Evolutionary conservation across 805 yeast genomes (phyloP).

Genomic region (Komagataella populi): DNA sequence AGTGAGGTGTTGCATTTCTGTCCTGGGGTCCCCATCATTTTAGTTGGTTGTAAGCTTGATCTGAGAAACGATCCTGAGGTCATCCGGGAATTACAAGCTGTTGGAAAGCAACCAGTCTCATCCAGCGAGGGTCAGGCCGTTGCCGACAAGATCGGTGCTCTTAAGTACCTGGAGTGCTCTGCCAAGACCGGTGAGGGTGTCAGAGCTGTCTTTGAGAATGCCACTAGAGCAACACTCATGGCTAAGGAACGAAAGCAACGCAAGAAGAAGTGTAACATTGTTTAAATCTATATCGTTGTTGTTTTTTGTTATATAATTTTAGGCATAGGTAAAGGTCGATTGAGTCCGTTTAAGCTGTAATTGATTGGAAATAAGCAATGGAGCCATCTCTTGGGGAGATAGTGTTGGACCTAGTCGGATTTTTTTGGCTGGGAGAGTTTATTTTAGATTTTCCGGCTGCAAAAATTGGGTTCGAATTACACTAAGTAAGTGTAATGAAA

Average conservation of each 20-base stretch:
- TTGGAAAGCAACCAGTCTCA: slow-evolving; percentile 71
- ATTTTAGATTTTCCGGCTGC: neutral
- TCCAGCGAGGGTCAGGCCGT: slow-evolving; percentile 75
- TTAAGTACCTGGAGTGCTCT: slow-evolving; percentile 81
- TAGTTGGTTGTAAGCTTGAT: slow-evolving; percentile 88
- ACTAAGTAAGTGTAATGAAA: too few relatives aligned
- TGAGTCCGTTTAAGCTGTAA: neutral
- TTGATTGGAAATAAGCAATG: neutral
- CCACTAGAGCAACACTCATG: slow-evolving; percentile 80
- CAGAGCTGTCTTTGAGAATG: slow-evolving; percentile 84
- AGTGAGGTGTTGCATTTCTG: slow-evolving; percentile 90
- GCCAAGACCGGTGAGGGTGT: slow-evolving; percentile 88
- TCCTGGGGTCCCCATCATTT: slow-evolving; percentile 83
- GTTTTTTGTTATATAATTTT: neutral
- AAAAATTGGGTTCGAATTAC: too few relatives aligned
- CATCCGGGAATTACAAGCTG: slow-evolving; percentile 58
- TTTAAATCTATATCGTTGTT: slow-evolving; percentile 22
- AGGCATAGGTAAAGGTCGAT: neutral
- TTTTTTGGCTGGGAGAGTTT: neutral
- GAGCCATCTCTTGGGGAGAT: too few relatives aligned
- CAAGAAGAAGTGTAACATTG: slow-evolving; percentile 58
- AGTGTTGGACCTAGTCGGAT: neutral
- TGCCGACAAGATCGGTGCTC: slow-evolving; percentile 82
- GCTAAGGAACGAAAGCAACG: slow-evolving; percentile 42
- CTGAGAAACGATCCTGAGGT: slow-evolving; percentile 73